Base-by-base conservation (phyloP, 1,284 basidiomycete species). In the Meripilus lineatus region DNA sequence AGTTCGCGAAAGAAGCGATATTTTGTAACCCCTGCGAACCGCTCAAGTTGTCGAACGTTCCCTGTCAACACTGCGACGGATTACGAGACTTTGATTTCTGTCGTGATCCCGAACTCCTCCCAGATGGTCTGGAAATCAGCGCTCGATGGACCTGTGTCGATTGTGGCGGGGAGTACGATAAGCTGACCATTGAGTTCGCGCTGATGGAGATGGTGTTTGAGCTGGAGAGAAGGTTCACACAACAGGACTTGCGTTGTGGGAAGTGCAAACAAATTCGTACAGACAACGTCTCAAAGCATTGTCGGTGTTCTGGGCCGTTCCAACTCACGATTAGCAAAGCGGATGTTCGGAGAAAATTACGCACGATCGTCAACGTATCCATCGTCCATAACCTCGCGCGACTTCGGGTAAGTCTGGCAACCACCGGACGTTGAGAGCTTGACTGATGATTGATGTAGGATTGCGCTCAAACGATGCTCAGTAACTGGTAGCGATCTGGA, bases 1-100 rank as follows among this genome's bases (percentile, higher is more conserved):
- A 97, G 61, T 98, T 98, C 62, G 81, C 90, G 11, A 69, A 68
- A 32, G 88, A 92, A 39, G 93, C 93, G 2, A 64, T 74, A 1
- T 97, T 94, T 72, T 79, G 81, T 45, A 95, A 97, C 59, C 95
- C 95, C 0, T 98, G 95, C 68, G 88, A 96, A 58, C 84, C 92
- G 3, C 79, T 98, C 50, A 86, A 87, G 53, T 67, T 98, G 21
- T 75, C 84, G 20, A 90, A 91, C 61, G 88, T 98, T 21, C 89
- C 94, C 21, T 99, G 96, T 64, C 80, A 78, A 42, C 81, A 87
- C 57, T 99, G 96, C 68, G 94, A 94, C 63, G 72, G 77, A 18
- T 78, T 95, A 48, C 81, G 90, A 15, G 92, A 94, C 62, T 89
- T 99, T 53, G 95, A 99, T 62, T 86, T 98, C 53, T 96, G 93